Base-by-base conservation (phyloP, 2,329 filamentous ascomycete genomes). In the Aspergillus sclerotialis region DNA sequence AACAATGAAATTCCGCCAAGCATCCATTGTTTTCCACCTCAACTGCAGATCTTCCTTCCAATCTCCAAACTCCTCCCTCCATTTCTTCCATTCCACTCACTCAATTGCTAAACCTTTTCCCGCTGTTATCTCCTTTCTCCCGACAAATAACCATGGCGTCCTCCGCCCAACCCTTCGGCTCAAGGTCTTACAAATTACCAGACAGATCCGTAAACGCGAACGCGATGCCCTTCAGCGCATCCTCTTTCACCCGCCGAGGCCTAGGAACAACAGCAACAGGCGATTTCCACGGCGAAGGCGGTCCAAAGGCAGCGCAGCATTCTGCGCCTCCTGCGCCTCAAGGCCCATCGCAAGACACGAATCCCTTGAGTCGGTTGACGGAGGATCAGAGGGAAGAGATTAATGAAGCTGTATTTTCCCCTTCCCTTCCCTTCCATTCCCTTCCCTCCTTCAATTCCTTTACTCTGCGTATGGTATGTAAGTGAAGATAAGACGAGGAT, bases 351-450 rank as follows among this genome's bases (percentile, higher is more conserved):
- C 67, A 56, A 53, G 64, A 55, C 58, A 61, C 50, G 46, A 76
- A 58, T 58, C 65, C 66, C 23, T 52, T 80, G 30, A 72, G 68
- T 32, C 64, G 71, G 28, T 61, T 96, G 47, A 82, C 79, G 13
- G 89, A 95, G 54, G 89, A 95, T 63, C 89, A 95, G 60, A 76
- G 83, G 46, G 86, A 93, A 54, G 89, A 95, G 62, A 90, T 95
- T 44, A 86, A 86, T 58, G 89, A 95, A 71, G 89, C 90, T 44
- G 87, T 93, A 75, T 56, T 82, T 71, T 30, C 23, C 27, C 26
- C 24, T 23, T 7, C 8, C 17, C 14, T 8, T 23, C 32, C 14
- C 9, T 7, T 30, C 17, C 14, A 26, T n/a, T n/a, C n/a, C n/a
- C n/a, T n/a, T n/a, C n/a, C n/a, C n/a, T n/a, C n/a, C n/a, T n/a